Base-by-base conservation (phyloP, 768 basidiomycete genomes). In the Suillus hirtellus region DNA sequence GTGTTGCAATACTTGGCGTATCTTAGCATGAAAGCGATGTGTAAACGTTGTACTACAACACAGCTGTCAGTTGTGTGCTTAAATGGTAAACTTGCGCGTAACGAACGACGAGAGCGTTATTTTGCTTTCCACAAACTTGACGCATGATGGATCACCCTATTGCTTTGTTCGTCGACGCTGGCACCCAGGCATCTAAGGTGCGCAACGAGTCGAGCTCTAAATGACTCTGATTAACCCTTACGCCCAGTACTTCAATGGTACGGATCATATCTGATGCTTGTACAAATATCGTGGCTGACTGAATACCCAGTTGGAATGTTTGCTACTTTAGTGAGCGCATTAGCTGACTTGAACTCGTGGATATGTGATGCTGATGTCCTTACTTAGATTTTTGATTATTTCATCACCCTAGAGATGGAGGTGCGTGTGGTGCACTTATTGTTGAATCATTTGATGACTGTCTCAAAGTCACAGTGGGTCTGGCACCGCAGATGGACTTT, bases 301-400 rank as follows among this genome's bases (percentile, higher is more conserved):
- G 2, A 49, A 14, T 49, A 24, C 47, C 6, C 21, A 49, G 47
- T 49, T 12, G 47, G 47, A 49, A 47, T 0, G 46, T 47, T 47
- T 14, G 46, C 47, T 49, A 7, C 24, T 49, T 49, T 49, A 49
- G 47, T 49, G 47, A 49, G 47, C 24, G 21, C 7, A 49, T 14
- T 49, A 14, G 24, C 21, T 47, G 14, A 49, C 21, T 14, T 49
- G 47, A 49, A 14, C 12, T 24, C 12, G n/a, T 12, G 6, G 47
- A 6, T 14, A 21, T 47, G 21, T 24, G 12, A 49, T 49, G 14
- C 21, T 49, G 47, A 49, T 49, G 47, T 24, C 2, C 47, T 21
- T 46, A 46, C 46, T 24, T 49, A 49, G 47, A 49, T 49, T 24
- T 49, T 24, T 24, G 47, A 49, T 14, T 49, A 49, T 49, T 49